Evolutionary conservation across 2,329 filamentous ascomycete genomes (phyloP).

Genomic region (Cladosporium colombiae): DNA sequence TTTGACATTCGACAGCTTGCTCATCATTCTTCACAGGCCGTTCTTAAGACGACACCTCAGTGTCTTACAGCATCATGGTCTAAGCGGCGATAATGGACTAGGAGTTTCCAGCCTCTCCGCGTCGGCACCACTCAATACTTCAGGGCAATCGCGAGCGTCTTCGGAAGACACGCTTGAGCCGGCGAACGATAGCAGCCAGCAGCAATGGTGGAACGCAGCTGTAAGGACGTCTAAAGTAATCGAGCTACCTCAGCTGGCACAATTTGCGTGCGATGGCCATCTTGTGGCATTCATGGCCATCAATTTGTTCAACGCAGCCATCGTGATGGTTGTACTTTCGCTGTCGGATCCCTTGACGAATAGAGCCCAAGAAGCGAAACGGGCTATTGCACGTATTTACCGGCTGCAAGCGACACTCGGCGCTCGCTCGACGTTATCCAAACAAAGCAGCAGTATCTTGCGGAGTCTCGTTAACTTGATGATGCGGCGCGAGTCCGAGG

Average conservation of each 20-base stretch:
- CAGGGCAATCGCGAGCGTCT: not conserved
- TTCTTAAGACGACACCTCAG: conserved; percentile 42
- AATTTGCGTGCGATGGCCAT: conserved; percentile 46
- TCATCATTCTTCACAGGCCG: conserved; percentile 48
- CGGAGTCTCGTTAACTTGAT: conserved; percentile 27
- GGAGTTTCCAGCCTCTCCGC: conserved; percentile 20
- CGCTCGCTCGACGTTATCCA: conserved; percentile 39
- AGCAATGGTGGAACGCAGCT: conserved; percentile 43
- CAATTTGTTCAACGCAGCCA: conserved; percentile 48
- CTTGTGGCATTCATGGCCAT: conserved; percentile 48
- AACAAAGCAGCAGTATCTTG: conserved; percentile 36
- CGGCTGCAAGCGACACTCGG: conserved; percentile 43
- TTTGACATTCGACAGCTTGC: conserved; percentile 46
- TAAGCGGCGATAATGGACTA: conserved; percentile 11
- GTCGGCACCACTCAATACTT: not conserved
- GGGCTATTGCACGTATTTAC: conserved; percentile 46
- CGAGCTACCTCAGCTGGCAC: conserved; percentile 37
- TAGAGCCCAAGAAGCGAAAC: conserved; percentile 46
- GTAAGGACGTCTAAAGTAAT: conserved; percentile 43
- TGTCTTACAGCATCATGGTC: conserved; percentile 9
- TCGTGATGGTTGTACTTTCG: conserved; percentile 47
- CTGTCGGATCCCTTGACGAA: conserved; percentile 47
- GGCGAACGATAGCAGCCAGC: conserved; percentile 25
- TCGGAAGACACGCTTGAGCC: not conserved
- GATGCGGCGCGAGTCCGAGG: conserved; percentile 18